phyloP scores from a whole-genome alignment of 371 early-diverging fungal genomes.

The Quaeritorhiza haematococci region DNA sequence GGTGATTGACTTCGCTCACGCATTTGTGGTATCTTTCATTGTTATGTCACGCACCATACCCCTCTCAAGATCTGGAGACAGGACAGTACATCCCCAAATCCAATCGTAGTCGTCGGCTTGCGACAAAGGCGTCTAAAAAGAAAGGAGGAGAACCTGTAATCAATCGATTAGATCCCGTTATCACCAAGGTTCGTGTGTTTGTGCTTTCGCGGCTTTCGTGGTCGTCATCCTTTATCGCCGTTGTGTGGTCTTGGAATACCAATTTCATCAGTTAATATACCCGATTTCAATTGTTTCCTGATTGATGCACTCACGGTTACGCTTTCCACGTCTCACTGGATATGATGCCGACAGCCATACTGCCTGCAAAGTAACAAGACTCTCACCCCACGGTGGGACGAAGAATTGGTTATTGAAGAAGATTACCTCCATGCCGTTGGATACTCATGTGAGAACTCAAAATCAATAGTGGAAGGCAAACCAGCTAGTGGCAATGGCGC shows the following conservation, averaged over 20 bases:
- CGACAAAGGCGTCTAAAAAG: no score
- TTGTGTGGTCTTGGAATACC: neutral
- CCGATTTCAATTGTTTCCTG: neutral
- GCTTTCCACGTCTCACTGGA: neutral
- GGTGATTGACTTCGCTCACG: no score
- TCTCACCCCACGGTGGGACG: slow-evolving; percentile 36
- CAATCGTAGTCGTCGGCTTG: no score
- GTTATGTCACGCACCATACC: no score
- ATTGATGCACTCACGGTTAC: neutral
- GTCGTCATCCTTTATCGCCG: neutral
- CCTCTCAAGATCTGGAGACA: no score
- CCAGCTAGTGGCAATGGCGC: no score
- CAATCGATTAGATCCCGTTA: no score
- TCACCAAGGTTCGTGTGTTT: slow-evolving; percentile 45
- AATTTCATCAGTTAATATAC: neutral
- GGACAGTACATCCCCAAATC: no score
- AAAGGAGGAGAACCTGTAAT: no score
- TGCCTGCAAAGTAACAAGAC: slow-evolving; percentile 25
- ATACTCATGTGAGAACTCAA: neutral
- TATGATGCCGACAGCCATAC: slow-evolving; percentile 21
- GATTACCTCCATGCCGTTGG: slow-evolving; percentile 28
- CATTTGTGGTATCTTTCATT: no score
- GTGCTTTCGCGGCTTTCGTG: no score
- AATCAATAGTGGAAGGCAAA: neutral
- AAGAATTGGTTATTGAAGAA: slow-evolving; percentile 32